Base-by-base conservation (phyloP, 2,329 filamentous ascomycete genomes). In the Alternaria postmessia region DNA sequence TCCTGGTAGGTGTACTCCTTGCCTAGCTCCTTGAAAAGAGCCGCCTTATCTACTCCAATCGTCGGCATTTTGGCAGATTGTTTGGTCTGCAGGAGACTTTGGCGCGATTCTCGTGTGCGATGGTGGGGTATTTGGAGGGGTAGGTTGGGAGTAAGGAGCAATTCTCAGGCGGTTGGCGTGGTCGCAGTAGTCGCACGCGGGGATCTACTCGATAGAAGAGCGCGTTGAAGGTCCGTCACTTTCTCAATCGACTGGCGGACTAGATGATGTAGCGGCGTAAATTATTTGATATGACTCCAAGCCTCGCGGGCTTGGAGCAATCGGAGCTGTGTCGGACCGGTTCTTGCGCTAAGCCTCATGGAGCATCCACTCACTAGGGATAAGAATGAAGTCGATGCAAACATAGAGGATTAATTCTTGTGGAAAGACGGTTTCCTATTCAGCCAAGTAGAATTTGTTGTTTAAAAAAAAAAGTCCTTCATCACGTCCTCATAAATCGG, bases 41-140 rank as follows among this genome's bases (percentile, higher is more conserved):
- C 92, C 75, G 93, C 94, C 85, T 98, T 99, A 85, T 98, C 92
- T 73, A 98, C 94, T 72, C 90, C 87, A 73, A 99, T 97, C 78
- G 95, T 99, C 82, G 95, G 95, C 95, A 97, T 97, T 63, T 79
- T 88, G 80, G 77, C 41, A 59, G 39, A 28, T 22, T 54, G 6
- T 24, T 41, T 28, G 30, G 41, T 38, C 47, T 36, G 43, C 48
- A 30, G 47, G 34, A 43, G 42, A 54, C 48, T 57, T 59, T 36
- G 53, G 43, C 57, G 55, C 61, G 57, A 51, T 38, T 44, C 44
- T 51, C 59, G 54, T 44, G 57, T 51, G 61, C 46, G 47, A 69
- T 73, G 68, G 75, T 66, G 75, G 73, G 74, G 72, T 72, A 67
- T 46, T 66, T 67, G 64, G 73, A 66, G 69, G 71, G 67, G 69